phyloP scores from a whole-genome alignment of 768 basidiomycete species.

The Lactarius quietus region DNA sequence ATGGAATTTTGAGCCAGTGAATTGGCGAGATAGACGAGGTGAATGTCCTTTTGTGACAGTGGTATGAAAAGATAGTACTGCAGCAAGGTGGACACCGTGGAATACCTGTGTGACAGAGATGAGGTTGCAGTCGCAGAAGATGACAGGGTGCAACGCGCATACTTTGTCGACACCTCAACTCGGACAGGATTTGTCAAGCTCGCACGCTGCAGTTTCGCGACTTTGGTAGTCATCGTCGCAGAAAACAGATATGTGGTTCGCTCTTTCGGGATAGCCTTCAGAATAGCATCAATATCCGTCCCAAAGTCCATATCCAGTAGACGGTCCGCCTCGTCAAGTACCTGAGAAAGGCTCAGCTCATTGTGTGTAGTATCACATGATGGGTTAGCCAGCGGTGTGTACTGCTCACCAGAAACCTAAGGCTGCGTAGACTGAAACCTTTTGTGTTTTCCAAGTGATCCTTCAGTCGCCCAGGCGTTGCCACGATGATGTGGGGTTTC shows the following conservation, averaged over 20 bases:
- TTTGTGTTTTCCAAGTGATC: slow-evolving; percentile 98
- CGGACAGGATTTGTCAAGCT: slow-evolving; percentile 91
- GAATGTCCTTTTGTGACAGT: slow-evolving; percentile 84
- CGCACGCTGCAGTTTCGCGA: slow-evolving; percentile 92
- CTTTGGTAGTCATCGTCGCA: slow-evolving; percentile 98
- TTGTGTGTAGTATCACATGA: neutral
- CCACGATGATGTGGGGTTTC: slow-evolving; percentile 90
- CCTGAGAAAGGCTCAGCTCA: slow-evolving; percentile 43
- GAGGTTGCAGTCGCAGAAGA: neutral
- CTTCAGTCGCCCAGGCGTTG: slow-evolving; percentile 88
- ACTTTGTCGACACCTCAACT: slow-evolving; percentile 93
- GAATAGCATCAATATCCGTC: slow-evolving; percentile 91
- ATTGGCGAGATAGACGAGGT: slow-evolving; percentile 86
- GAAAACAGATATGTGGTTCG: slow-evolving; percentile 96
- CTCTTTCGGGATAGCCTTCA: slow-evolving; percentile 92
- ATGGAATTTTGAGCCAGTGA: slow-evolving; percentile 88
- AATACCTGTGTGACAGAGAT: slow-evolving; percentile 58
- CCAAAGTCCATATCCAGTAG: slow-evolving; percentile 96
- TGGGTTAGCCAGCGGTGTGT: neutral
- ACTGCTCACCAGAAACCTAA: slow-evolving; percentile 80
- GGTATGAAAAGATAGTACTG: slow-evolving; percentile 97
- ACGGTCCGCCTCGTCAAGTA: slow-evolving; percentile 97
- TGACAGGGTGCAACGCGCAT: slow-evolving; percentile 31
- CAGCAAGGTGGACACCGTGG: slow-evolving; percentile 90
- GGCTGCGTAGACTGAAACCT: slow-evolving; percentile 80